phyloP scores from a whole-genome alignment of 225 moss, liverwort and hornwort genomes.

The Pseudoscleropodium purum region DNA sequence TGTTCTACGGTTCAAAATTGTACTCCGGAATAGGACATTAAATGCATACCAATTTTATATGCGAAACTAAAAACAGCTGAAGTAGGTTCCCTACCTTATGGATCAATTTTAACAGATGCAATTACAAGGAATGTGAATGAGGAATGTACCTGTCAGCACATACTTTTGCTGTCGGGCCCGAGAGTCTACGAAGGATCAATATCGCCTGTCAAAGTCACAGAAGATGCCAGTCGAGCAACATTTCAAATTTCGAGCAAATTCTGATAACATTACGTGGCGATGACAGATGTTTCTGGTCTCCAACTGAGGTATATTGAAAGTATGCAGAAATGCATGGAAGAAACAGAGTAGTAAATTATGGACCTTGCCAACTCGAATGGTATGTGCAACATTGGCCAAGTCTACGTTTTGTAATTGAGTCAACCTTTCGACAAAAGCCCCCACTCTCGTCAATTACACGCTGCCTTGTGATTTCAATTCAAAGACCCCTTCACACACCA shows the following conservation, averaged over 20 bases:
- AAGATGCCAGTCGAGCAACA: not conserved
- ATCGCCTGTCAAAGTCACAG: conserved; percentile 30
- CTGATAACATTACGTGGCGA: not conserved
- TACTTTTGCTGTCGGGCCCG: conserved; percentile 41
- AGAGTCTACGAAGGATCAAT: conserved; percentile 50
- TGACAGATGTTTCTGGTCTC: not conserved
- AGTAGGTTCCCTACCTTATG: not conserved
- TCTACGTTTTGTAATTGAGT: conserved; percentile 76
- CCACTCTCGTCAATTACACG: not conserved
- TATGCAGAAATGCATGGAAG: not conserved
- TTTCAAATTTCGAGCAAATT: not conserved
- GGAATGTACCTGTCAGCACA: conserved; percentile 50
- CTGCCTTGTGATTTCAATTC: not conserved
- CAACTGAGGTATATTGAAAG: not conserved
- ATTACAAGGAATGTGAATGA: not conserved
- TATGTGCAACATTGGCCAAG: conserved; percentile 51
- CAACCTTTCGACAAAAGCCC: conserved; percentile 37
- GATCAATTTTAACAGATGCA: not conserved
- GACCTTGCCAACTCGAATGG: conserved; percentile 76
- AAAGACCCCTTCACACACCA: not conserved
- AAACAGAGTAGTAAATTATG: not conserved
- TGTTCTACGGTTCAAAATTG: not conserved
- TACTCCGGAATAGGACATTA: not conserved
- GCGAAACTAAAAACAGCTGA: not conserved
- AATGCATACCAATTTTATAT: not conserved